A percentile compares a stretch with the other conserved stretches of the same genome.
Conservation (phyloP, 257 asterid genomes). For the Solanum peruvianum region DNA sequence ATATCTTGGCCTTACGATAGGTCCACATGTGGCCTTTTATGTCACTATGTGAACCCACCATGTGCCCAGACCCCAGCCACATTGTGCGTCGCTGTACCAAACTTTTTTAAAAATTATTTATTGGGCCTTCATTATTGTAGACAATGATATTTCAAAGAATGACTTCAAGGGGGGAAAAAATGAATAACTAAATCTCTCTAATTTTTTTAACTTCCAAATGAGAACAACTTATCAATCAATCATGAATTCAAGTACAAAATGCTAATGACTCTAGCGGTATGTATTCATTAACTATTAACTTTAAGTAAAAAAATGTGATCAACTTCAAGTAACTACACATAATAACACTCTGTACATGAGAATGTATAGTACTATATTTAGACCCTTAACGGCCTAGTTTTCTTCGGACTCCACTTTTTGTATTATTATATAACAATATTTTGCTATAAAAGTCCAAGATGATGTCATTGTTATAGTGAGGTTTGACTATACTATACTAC, state of each 20-base stretch:
- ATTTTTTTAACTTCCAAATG: background rate
- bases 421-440: background rate
- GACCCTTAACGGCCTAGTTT: background rate
- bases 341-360: background rate
- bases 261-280: background rate
- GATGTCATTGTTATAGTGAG: background rate
- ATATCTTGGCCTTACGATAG: background rate
- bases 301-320: background rate
- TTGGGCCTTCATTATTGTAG: background rate
- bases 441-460: background rate
- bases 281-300: background rate
- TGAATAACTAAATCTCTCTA: background rate
- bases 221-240: background rate
- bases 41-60: constrained; percentile 2
- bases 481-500: background rate
- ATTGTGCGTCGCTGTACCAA: background rate
- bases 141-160: background rate
- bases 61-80: background rate
- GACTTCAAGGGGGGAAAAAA: background rate
- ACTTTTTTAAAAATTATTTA: background rate
- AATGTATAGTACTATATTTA: background rate
- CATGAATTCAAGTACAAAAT: background rate
- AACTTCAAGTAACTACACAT: background rate
- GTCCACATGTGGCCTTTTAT: background rate
- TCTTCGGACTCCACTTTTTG: background rate